Evolutionary conservation across 1,284 basidiomycete genomes (phyloP), one percentile per base, ranked within the genome.

Genomic region (Coriolopsis trogii): DNA sequence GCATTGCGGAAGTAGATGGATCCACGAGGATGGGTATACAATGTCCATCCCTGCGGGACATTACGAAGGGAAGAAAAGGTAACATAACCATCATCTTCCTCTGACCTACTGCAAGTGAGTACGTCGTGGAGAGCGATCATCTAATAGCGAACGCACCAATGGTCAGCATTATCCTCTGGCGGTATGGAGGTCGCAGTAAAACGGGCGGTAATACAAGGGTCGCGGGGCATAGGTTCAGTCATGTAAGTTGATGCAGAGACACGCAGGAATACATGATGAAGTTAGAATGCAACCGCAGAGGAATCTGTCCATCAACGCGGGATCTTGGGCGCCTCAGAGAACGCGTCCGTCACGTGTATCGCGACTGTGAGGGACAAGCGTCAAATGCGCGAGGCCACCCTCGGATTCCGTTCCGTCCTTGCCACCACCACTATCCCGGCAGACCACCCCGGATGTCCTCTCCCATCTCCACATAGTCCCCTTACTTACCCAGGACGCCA

Each of bases 1-100:
- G 67, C 55, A 55, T 77, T 74, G 49, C 66, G 65, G 63, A 79
- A 81, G 58, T 82, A 82, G 16, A 80, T 61, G 70, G 73, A 80
- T 21, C 80, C 78, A 68, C 76, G 63, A 10, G 69, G 67, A 41
- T 68, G 64, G 18, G 65, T 61, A 29, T 70, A 63, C 31, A 63
- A 53, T 1, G 52, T 50, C 70, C 70, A 73, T 2, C 64, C 67
- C 20, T 51, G 13, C 1, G 61, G 61, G 7, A 28, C 38, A 23
- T 30, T 37, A 26, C 9, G 25, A 1, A 49, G 46, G 12, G 44
- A 44, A 12, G 51, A 49, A 6, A 56, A 20, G 15, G 47, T 46
- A 3, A 59, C 30, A 37, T 62, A 63, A 6, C 42, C 26, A 29
- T 46, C 46, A 15, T 58, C 49, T 13, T 29, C 34, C 12, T 24